Evolutionary conservation across 257 asterid species (phyloP), one percentile per base, ranked within the genome.

Genomic region (Solanum habrochaites): DNA sequence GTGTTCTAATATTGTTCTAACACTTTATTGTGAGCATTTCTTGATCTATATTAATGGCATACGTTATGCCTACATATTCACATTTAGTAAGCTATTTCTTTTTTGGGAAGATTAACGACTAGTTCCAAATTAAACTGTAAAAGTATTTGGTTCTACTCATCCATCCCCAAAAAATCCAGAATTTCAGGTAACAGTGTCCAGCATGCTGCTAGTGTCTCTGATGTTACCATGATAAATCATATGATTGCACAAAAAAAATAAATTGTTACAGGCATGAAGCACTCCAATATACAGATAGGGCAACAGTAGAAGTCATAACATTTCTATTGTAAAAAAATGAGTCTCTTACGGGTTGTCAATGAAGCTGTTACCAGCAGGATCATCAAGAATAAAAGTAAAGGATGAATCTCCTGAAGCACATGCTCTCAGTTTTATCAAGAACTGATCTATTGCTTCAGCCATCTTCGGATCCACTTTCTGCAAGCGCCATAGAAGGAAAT

Each of bases 301-400:
- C 42, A 47, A 47, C 64, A 29, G 11, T 18, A 80, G 25, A 47
- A 47, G 35, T 32, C 83, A 78, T 45, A 43, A 47, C 84, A 27
- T 80, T 47, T 27, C 14, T 45, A 25, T 15, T 45, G 23, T 45
- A 87, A 69, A 49, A 70, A 23, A 62, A 45, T n/a, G 87, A 67
- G 88, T 82, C 78, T 75, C 99, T 92, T 93, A 97, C 99, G 93
- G 98, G 87, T 97, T 97, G 92, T 97, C 99, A n/a, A 96, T 93
- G 88, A 95, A 97, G 92, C 99, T 96, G 93, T 97, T 97, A 87
- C 99, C 99, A 66, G 98, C 91, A 89, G 99, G 99, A 91, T 97
- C 99, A 85, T 96, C 99, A 86, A 97, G 94, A 88, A 88, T 91
- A 88, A 96, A 91, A 87, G 98, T 92, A 89, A 96, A 96, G 87